These are phyloP conservation scores for Cutaneotrichosporon sp. DNA, from an alignment of 1,284 basidiomycete genomes.

Conservation along the genomic window DNA sequence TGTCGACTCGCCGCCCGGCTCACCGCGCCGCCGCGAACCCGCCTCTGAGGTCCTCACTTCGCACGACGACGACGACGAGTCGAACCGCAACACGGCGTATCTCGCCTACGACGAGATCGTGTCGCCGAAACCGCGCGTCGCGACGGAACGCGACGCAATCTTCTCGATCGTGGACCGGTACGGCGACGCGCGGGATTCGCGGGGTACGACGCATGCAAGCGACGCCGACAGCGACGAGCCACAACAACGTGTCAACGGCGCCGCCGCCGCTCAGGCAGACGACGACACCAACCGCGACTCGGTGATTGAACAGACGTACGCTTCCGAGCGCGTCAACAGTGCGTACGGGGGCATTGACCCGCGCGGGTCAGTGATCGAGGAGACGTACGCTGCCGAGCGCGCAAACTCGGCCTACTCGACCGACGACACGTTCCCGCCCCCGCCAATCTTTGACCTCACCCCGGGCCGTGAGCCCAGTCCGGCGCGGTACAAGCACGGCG, in stretches of 20 bases:
- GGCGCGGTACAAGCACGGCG: conserved; percentile 73
- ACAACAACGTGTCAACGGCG: too few species aligned
- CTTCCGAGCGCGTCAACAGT: conserved; percentile 13
- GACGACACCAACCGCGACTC: conserved; percentile 10
- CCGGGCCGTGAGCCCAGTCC: conserved; percentile 59
- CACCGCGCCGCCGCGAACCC: not conserved
- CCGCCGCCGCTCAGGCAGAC: too few species aligned
- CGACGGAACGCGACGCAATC: conserved; percentile 13
- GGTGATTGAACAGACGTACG: conserved; percentile 12
- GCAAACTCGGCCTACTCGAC: conserved; percentile 13
- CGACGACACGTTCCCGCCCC: conserved; percentile 19
- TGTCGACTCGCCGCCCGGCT: conserved; percentile 4
- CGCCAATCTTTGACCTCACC: conserved; percentile 50
- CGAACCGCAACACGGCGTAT: conserved; percentile 2
- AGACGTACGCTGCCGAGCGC: conserved; percentile 14
- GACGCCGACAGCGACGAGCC: conserved; percentile 8
- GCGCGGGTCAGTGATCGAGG: conserved; percentile 12
- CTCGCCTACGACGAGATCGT: conserved; percentile 14
- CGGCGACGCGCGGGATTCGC: not conserved
- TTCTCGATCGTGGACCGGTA: conserved; percentile 21
- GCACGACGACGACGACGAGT: not conserved
- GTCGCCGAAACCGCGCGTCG: conserved; percentile 9
- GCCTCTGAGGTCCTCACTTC: conserved; percentile 2
- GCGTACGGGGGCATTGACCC: conserved; percentile 15
- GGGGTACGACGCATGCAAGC: not conserved